Evolutionary conservation across 2,329 filamentous ascomycete species (phyloP).

Genomic region (Cercospora sp.): DNA sequence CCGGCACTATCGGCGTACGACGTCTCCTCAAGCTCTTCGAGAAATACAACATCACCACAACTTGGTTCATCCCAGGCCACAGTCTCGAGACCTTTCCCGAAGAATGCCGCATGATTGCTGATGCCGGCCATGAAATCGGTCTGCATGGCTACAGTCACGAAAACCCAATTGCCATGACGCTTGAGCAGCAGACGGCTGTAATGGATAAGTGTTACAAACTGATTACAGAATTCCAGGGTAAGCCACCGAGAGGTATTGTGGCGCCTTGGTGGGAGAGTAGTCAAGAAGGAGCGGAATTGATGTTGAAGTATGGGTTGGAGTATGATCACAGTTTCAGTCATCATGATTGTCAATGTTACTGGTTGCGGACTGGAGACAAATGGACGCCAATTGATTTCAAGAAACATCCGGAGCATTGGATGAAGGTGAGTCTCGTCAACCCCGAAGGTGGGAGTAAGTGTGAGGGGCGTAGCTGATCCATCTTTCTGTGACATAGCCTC

Average conservation of each 20-base stretch:
- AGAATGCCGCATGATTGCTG: slow-evolving; percentile 61
- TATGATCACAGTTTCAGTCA: slow-evolving; percentile 69
- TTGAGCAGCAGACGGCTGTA: slow-evolving; percentile 74
- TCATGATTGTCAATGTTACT: slow-evolving; percentile 65
- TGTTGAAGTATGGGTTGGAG: slow-evolving; percentile 66
- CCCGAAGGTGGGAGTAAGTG: neutral
- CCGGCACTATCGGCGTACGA: slow-evolving; percentile 65
- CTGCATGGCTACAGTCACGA: slow-evolving; percentile 74
- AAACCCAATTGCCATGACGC: slow-evolving; percentile 68
- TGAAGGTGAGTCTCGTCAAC: slow-evolving; percentile 49
- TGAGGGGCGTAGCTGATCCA: neutral
- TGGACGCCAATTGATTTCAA: slow-evolving; percentile 70
- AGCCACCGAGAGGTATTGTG: slow-evolving; percentile 69
- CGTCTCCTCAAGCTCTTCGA: slow-evolving; percentile 69
- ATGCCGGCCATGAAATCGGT: slow-evolving; percentile 66
- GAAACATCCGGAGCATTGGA: slow-evolving; percentile 60
- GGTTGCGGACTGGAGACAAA: slow-evolving; percentile 61
- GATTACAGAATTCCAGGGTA: slow-evolving; percentile 67
- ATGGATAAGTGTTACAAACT: slow-evolving; percentile 72
- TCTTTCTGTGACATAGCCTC: slow-evolving; percentile 41
- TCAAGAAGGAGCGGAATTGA: slow-evolving; percentile 64
- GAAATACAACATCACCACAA: slow-evolving; percentile 70
- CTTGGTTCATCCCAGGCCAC: slow-evolving; percentile 66
- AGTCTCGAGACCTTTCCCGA: slow-evolving; percentile 66
- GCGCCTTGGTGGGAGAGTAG: slow-evolving; percentile 76